Percentiles rank a stretch among this genome's conserved stretches.
Evolutionary conservation across 176 grass and related monocot genomes (phyloP).

Genomic region (Avena atlantica): DNA sequence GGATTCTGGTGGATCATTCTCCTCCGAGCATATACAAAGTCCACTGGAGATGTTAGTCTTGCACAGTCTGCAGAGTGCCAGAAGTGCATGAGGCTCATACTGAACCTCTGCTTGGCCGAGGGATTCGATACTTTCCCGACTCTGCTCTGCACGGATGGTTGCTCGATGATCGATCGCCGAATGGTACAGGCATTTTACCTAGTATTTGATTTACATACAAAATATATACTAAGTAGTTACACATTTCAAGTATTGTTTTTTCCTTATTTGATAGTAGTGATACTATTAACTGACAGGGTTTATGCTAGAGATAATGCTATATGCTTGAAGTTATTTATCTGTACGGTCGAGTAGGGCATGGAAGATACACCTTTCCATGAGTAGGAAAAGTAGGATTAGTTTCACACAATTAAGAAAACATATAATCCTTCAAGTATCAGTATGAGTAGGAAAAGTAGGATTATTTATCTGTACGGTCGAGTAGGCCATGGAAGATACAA

Average conservation of each 20-base stretch:
- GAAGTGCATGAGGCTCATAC: conserved; percentile 56
- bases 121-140: conserved; percentile 88
- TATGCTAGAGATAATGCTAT: background rate
- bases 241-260: background rate
- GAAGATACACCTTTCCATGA: no score
- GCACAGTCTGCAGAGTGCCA: conserved; percentile 80
- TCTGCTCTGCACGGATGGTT: conserved; percentile 88
- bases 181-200: conserved; percentile 68
- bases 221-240: background rate
- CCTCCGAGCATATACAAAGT: conserved; percentile 90
- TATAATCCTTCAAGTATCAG: no score
- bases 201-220: conserved; percentile 34
- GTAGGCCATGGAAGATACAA: no score
- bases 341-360: no score
- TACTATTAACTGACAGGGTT: background rate
- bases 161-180: conserved; percentile 87
- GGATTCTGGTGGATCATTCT: conserved; percentile 99
- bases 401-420: no score
- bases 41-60: conserved; percentile 71
- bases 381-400: no score
- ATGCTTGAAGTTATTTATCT: background rate
- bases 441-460: no score
- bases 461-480: no score
- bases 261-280: conserved; percentile 8
- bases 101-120: no score